Evolutionary conservation across 2,329 filamentous ascomycete genomes (phyloP), one percentile per base, ranked within the genome.

Genomic region (Nigrospora oryzae): DNA sequence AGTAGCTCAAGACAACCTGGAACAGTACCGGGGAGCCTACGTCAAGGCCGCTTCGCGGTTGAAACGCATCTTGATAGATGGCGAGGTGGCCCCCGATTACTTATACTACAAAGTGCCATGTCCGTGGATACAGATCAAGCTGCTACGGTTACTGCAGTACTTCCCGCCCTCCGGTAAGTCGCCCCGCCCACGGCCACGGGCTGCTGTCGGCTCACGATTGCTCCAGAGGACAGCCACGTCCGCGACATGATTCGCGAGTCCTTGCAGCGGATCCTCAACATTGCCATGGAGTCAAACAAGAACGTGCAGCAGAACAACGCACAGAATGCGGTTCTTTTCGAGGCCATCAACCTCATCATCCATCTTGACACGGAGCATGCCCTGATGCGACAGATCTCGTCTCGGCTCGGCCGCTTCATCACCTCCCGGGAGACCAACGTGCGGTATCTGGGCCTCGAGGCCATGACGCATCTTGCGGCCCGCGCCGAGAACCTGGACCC

Each of bases 101-200:
- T 79, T 96, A 23, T 98, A 98, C 70, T 98, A 98, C 74, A 96
- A 96, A 60, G 93, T 98, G n/a, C 93, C 93, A 1, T 98, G 93
- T 61, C 93, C 93, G 3, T 98, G 93, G 93, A 83, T 98, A 46
- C 90, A 97, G 66, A 86, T 97, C 58, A 98, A 98, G 69, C 75
- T 98, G 15, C 68, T 98, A 53, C 82, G 90, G 50, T 68, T 98
- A 49, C 74, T 98, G 51, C 93, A 98, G 66, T 98, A 97, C 64
- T 98, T 95, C 64, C 86, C 90, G 23, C 91, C 93, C 38, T 94
- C 93, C 61, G 84, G 87, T 90, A 73, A 52, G 75, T 66, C 11
- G 11, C 36, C 31, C 39, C 13, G 11, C 28, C 17, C 8, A 28
- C 35, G 4, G 23, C 7, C 23, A 28, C 7, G 23, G 28, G 15